phyloP scores from a whole-genome alignment of 1,284 basidiomycete genomes.

The Cutaneotrichosporon cavernicola region DNA sequence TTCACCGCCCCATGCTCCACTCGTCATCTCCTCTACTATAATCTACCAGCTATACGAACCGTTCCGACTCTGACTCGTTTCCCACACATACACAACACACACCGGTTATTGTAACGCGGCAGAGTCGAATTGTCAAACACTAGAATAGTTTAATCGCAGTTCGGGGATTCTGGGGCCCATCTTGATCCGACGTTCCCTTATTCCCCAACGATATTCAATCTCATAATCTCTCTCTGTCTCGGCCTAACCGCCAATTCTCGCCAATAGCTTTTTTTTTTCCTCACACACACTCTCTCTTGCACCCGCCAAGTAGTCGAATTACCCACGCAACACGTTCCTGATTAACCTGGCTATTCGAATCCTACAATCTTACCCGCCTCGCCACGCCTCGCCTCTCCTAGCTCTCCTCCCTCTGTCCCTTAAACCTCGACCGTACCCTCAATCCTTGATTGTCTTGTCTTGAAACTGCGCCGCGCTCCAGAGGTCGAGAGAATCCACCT shows the following conservation, averaged over 20 bases:
- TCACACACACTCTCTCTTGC: neutral
- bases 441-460: too few relatives aligned
- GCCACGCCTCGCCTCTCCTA: neutral
- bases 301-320: neutral
- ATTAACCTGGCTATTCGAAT: neutral
- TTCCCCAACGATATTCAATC: slow-evolving; percentile 1
- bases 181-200: slow-evolving; percentile 4
- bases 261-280: neutral
- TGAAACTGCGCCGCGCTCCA: too few relatives aligned
- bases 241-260: too few relatives aligned
- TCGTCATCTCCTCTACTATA: neutral
- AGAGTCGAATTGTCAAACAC: neutral
- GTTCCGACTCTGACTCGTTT: neutral
- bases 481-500: neutral
- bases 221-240: too few relatives aligned
- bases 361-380: neutral
- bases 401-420: neutral
- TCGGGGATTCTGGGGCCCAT: slow-evolving; percentile 7
- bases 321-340: neutral
- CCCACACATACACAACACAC: neutral
- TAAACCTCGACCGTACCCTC: too few relatives aligned
- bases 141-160: neutral
- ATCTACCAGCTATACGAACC: neutral
- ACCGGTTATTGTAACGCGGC: neutral
- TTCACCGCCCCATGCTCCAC: neutral